Conservation (phyloP, 2,329 filamentous ascomycete species). For the Penicillium rolfsii region DNA sequence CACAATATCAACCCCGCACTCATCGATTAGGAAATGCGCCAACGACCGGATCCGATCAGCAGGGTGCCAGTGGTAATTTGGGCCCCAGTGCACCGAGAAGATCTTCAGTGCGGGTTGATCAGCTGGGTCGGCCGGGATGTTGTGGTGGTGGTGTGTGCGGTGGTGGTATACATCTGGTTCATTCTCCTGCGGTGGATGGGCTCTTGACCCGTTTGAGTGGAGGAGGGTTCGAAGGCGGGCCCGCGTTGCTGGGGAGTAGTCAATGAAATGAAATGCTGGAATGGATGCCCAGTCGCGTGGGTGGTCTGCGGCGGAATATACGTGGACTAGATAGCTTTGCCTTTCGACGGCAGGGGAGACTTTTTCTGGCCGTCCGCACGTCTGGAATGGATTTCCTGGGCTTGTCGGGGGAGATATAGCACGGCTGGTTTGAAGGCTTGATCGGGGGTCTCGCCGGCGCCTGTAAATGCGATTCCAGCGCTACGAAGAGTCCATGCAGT, state of each 20-base stretch:
- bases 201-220: background rate
- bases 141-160: constrained; percentile 7
- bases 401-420: constrained; percentile 26
- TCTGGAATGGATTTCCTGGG: background rate
- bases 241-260: constrained; percentile 35
- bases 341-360: background rate
- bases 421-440: constrained; percentile 37
- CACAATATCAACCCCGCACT: constrained; percentile 47
- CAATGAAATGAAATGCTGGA: constrained; percentile 43
- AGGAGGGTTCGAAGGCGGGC: constrained; percentile 30
- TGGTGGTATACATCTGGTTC: constrained; percentile 5
- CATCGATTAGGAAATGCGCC: constrained; percentile 47
- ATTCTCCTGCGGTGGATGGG: background rate
- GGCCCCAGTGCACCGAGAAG: constrained; percentile 47
- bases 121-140: background rate
- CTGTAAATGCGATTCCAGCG: constrained; percentile 35
- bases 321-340: constrained; percentile 29
- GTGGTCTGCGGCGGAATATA: constrained; percentile 45
- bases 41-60: constrained; percentile 35
- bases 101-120: constrained; percentile 37
- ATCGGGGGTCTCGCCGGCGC: constrained; percentile 36
- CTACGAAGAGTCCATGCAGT: constrained; percentile 36
- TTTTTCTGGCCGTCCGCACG: background rate
- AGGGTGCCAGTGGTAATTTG: constrained; percentile 46
- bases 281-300: constrained; percentile 39